phyloP scores from a whole-genome alignment of 139 green algal species.

The Micromonas commoda region DNA sequence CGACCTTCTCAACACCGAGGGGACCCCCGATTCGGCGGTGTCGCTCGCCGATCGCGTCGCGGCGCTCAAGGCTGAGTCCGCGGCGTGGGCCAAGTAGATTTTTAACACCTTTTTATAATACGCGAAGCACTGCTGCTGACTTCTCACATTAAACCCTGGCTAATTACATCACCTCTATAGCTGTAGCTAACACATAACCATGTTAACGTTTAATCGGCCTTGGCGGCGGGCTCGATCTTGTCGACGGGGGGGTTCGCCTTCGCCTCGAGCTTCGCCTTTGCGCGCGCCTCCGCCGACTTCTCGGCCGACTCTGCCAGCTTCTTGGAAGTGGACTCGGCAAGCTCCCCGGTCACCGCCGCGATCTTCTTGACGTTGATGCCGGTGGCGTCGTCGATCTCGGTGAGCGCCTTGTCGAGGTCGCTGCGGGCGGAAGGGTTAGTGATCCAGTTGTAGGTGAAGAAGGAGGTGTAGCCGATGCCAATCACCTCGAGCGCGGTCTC shows the following conservation, averaged over 20 bases:
- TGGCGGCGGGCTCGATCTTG: not conserved
- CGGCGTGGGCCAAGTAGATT: not conserved
- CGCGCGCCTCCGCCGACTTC: not conserved
- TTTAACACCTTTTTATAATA: not conserved
- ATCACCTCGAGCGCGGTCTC: not conserved
- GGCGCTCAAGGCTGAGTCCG: slow-evolving; percentile 20
- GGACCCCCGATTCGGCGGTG: not conserved
- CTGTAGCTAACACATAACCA: no score
- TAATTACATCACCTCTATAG: no score
- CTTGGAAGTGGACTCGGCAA: not conserved
- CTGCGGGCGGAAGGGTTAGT: not conserved
- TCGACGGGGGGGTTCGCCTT: not conserved
- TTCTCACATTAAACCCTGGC: no score
- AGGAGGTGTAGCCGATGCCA: slow-evolving; percentile 1
- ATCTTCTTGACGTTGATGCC: not conserved
- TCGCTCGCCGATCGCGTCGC: slow-evolving; percentile 4
- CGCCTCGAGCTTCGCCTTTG: not conserved
- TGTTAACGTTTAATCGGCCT: no score
- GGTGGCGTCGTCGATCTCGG: not conserved
- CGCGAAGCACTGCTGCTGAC: not conserved
- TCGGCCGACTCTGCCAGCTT: not conserved
- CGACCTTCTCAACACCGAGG: not conserved
- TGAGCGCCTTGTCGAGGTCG: not conserved
- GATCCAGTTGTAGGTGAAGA: slow-evolving; percentile 1
- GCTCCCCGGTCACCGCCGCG: not conserved